phyloP scores from a whole-genome alignment of 257 asterid genomes.

The Parsonsia alboflavescens region DNA sequence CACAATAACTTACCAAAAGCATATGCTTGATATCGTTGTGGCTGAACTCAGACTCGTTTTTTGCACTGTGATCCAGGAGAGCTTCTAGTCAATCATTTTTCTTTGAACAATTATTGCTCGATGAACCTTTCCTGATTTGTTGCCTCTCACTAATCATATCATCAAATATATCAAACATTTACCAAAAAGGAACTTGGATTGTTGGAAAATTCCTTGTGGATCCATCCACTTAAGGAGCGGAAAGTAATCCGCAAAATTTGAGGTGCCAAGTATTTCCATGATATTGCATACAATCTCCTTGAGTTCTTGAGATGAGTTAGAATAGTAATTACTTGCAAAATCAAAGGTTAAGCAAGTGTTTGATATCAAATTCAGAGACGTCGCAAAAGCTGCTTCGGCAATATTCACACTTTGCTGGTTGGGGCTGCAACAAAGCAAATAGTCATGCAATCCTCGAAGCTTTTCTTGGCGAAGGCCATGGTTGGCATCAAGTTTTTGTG shows the following conservation, averaged over 20 bases:
- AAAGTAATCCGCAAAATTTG: constrained; percentile 13
- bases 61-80: not conserved
- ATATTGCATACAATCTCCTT: not conserved
- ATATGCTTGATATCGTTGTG: not conserved
- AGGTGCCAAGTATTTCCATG: not conserved
- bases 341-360: constrained; percentile 7
- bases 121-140: not conserved
- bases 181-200: not conserved
- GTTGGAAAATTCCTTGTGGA: constrained; percentile 3
- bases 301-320: not conserved
- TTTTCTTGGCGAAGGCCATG: not conserved
- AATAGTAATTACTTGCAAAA: not conserved
- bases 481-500: not conserved
- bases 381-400: not conserved
- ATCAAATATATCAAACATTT: not conserved
- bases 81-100: not conserved
- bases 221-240: not conserved
- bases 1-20: not conserved
- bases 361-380: not conserved
- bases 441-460: not conserved
- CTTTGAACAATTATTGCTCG: not conserved
- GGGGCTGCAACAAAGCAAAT: not conserved
- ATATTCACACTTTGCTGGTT: not conserved
- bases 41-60: not conserved
- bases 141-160: not conserved